Conservation (phyloP, 108 stramenopile species). For the Aurantiochytrium sp. region DNA sequence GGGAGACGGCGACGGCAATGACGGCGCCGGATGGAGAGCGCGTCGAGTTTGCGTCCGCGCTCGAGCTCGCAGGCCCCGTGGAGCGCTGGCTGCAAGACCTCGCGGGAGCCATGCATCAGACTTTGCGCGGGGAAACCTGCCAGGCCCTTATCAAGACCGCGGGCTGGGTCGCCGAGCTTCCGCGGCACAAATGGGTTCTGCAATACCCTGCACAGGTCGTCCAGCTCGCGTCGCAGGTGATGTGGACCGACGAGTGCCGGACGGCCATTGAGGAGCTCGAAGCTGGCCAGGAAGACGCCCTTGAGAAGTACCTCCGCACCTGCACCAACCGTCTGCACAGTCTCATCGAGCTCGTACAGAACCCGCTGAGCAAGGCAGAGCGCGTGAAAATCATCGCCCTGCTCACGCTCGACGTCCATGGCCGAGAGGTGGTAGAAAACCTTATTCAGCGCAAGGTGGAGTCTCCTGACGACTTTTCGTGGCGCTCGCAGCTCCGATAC, state of each 20-base stretch:
- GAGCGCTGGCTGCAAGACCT: slow-evolving; percentile 51
- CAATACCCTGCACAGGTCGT: slow-evolving; percentile 35
- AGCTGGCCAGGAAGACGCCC: slow-evolving; percentile 36
- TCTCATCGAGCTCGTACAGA: slow-evolving; percentile 45
- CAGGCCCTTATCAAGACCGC: slow-evolving; percentile 28
- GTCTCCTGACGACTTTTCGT: slow-evolving; percentile 25
- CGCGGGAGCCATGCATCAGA: slow-evolving; percentile 37
- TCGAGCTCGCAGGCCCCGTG: slow-evolving; percentile 41
- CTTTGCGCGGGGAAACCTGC: neutral
- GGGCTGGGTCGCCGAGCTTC: slow-evolving; percentile 37
- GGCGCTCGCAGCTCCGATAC: slow-evolving; percentile 41
- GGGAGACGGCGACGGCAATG: slow-evolving; percentile 44
- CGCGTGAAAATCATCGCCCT: slow-evolving; percentile 44
- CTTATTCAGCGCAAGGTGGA: slow-evolving; percentile 38
- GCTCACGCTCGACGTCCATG: slow-evolving; percentile 45
- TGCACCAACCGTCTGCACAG: slow-evolving; percentile 32
- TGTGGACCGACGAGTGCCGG: slow-evolving; percentile 41
- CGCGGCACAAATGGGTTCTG: slow-evolving; percentile 49
- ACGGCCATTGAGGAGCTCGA: slow-evolving; percentile 40
- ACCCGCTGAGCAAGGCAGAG: neutral
- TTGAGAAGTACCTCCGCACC: slow-evolving; percentile 29
- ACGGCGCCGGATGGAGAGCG: slow-evolving; percentile 41
- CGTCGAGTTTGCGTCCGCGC: slow-evolving; percentile 32
- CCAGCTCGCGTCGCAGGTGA: slow-evolving; percentile 38
- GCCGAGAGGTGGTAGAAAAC: slow-evolving; percentile 32